Conservation (phyloP, 441 rosid species). For the Bocquillonia castaneifolia region DNA sequence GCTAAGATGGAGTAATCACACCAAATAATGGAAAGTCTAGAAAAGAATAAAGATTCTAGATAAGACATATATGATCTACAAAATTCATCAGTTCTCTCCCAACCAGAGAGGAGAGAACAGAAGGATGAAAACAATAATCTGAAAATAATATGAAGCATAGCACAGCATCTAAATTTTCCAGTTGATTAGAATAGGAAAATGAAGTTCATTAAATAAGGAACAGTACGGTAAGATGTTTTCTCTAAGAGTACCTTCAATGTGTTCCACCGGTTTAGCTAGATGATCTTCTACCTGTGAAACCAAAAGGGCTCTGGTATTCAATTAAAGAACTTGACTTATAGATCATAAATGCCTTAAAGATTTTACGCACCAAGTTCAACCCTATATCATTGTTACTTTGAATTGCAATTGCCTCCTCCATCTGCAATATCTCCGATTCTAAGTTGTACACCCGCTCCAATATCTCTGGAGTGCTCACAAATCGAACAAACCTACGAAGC, state of each 20-base stretch:
- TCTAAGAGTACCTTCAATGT: slow-evolving; percentile 56
- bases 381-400: slow-evolving; percentile 65
- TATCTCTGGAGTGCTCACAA: slow-evolving; percentile 92
- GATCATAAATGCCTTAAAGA: slow-evolving; percentile 14
- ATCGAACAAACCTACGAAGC: slow-evolving; percentile 88
- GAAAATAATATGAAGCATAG: neutral
- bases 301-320: slow-evolving; percentile 18
- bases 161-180: neutral
- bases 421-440: slow-evolving; percentile 93
- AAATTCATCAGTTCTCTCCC: neutral
- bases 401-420: slow-evolving; percentile 76
- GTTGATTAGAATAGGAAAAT: neutral
- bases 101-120: neutral
- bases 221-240: neutral
- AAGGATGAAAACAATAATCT: neutral
- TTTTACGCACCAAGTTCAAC: slow-evolving; percentile 46
- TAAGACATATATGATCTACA: neutral
- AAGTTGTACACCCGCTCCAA: slow-evolving; percentile 72
- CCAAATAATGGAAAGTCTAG: neutral
- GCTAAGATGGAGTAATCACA: neutral
- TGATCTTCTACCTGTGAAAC: slow-evolving; percentile 51
- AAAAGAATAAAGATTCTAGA: neutral
- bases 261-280: slow-evolving; percentile 43
- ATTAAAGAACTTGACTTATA: slow-evolving; percentile 6
- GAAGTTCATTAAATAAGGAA: slow-evolving; percentile 3